A percentile compares a stretch with the other conserved stretches of the same genome.
These are phyloP conservation scores for Candida loeiensis DNA, from an alignment of 805 yeast genomes.

Conservation along the genomic window DNA sequence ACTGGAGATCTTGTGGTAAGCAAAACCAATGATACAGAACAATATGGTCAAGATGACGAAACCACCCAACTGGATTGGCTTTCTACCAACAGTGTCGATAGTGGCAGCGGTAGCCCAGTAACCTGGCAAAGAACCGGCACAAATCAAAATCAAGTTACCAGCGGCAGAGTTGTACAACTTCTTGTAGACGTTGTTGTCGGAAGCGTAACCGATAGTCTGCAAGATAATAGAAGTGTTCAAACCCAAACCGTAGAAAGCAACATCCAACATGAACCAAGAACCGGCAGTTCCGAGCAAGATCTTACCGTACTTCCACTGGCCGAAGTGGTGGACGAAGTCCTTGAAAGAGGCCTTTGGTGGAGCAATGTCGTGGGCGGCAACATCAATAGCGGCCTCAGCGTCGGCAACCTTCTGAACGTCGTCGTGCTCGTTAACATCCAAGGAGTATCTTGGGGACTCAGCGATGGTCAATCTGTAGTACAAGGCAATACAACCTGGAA, in stretches of 20 bases:
- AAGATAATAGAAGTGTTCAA: constrained; percentile 78
- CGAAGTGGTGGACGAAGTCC: constrained; percentile 71
- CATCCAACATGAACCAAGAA: constrained; percentile 87
- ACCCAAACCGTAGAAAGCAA: constrained; percentile 87
- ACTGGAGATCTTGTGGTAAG: constrained; percentile 57
- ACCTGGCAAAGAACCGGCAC: constrained; percentile 96
- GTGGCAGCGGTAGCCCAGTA: constrained; percentile 85
- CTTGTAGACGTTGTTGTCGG: constrained; percentile 63
- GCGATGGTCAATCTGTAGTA: constrained; percentile 93
- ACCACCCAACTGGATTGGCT: constrained; percentile 75
- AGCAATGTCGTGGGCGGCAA: constrained; percentile 33
- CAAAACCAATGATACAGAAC: constrained; percentile 81
- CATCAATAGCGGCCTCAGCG: constrained; percentile 42
- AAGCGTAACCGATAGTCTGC: constrained; percentile 80
- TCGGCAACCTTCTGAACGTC: constrained; percentile 53
- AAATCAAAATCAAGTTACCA: constrained; percentile 86
- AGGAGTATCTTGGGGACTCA: constrained; percentile 88
- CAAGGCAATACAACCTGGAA: constrained; percentile 80
- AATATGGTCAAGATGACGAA: constrained; percentile 67
- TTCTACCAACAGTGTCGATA: constrained; percentile 79
- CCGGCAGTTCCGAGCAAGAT: constrained; percentile 85
- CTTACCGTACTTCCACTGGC: constrained; percentile 85
- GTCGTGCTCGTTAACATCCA: constrained; percentile 65
- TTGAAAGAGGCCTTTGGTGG: constrained; percentile 80
- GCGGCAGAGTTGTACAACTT: constrained; percentile 75